Evolutionary conservation across 805 yeast species (phyloP).

Genomic region (Pichia exigua): DNA sequence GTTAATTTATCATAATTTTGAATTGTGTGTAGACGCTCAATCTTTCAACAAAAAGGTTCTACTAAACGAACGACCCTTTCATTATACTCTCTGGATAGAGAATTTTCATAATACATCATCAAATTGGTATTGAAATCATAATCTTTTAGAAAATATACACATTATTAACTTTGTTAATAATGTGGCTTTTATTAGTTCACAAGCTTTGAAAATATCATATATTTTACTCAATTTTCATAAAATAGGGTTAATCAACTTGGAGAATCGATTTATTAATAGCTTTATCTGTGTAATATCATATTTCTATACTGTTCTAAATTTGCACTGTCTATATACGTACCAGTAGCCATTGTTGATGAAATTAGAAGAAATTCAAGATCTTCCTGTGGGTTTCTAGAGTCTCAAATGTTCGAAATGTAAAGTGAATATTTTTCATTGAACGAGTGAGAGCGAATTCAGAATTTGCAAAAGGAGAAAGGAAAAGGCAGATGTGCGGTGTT

Average conservation of each 20-base stretch:
- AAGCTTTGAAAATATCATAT: too few species aligned
- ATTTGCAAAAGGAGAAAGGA: neutral
- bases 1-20: too few species aligned
- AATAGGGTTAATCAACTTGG: neutral
- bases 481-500: neutral
- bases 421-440: neutral
- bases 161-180: too few species aligned
- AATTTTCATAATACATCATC: too few species aligned
- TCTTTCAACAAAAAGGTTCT: too few species aligned
- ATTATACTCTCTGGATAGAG: too few species aligned
- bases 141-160: too few species aligned
- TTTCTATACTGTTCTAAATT: neutral
- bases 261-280: neutral
- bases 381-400: neutral
- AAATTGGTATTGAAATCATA: too few species aligned
- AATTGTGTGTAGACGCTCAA: too few species aligned
- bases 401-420: neutral
- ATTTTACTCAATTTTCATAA: too few species aligned
- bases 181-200: too few species aligned
- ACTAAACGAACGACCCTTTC: too few species aligned
- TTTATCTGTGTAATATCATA: neutral
- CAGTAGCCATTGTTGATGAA: slow-evolving; percentile 24
- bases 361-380: neutral
- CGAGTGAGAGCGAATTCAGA: neutral
- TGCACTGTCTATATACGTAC: slow-evolving; percentile 14